Conservation (phyloP, 2,329 filamentous ascomycete genomes). For the Ascochyta viciae-villosae region DNA sequence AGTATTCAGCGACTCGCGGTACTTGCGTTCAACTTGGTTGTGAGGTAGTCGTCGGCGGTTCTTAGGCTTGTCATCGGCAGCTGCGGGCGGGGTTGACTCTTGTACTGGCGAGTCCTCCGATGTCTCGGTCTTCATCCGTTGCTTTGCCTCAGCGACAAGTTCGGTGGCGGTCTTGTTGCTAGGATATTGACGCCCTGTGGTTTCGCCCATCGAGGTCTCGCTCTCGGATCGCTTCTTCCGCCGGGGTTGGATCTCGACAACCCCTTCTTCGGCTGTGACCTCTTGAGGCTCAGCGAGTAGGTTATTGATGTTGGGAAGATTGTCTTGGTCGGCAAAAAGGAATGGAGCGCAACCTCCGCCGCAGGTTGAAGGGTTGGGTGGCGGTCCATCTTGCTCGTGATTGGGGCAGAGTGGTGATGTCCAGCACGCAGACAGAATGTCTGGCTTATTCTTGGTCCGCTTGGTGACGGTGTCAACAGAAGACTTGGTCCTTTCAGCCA, state of each 20-base stretch:
- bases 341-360: slow-evolving; percentile 51
- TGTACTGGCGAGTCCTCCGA: slow-evolving; percentile 37
- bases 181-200: slow-evolving; percentile 39
- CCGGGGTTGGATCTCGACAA: slow-evolving; percentile 47
- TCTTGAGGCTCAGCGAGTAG: slow-evolving; percentile 41
- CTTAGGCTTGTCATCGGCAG: slow-evolving; percentile 42
- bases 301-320: slow-evolving; percentile 38
- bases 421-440: slow-evolving; percentile 51
- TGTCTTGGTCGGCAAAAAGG: slow-evolving; percentile 47
- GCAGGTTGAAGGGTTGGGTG: slow-evolving; percentile 51
- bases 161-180: slow-evolving; percentile 25
- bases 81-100: slow-evolving; percentile 25
- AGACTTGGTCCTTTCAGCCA: slow-evolving; percentile 26
- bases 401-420: slow-evolving; percentile 52
- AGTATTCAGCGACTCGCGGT: slow-evolving; percentile 56
- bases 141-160: slow-evolving; percentile 24
- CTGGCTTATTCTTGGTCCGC: slow-evolving; percentile 46
- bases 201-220: slow-evolving; percentile 36
- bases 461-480: slow-evolving; percentile 36
- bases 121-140: slow-evolving; percentile 44
- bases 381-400: slow-evolving; percentile 46
- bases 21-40: slow-evolving; percentile 57
- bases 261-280: slow-evolving; percentile 43
- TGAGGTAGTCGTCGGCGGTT: slow-evolving; percentile 49
- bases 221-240: slow-evolving; percentile 49